Evolutionary conservation across 108 stramenopile genomes (phyloP), one percentile per base, ranked within the genome.

Genomic region (Aurantiochytrium sp.): DNA sequence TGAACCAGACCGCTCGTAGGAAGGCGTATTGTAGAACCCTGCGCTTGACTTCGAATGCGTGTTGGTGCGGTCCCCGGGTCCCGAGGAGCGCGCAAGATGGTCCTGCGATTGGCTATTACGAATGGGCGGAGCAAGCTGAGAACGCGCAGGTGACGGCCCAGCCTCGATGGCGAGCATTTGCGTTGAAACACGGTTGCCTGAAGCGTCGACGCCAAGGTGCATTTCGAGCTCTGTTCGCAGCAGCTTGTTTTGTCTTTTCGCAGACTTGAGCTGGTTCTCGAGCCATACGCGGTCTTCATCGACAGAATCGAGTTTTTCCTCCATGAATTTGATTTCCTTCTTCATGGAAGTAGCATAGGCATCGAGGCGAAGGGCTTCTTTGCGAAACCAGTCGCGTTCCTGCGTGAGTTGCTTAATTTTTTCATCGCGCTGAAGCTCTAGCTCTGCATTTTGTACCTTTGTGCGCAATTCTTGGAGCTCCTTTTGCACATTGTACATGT

Each of bases 401-500:
- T 93, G 92, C 51, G 53, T 87, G 18, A 90, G 60, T 4, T 43
- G 44, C 59, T 91, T 59, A 43, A 93, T 90, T 60, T 92, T 92
- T 58, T 92, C 91, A 53, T 93, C 93, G 49, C 90, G 73, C 88
- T 92, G 90, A 21, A 88, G 88, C 6, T 42, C 59, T 12, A 72
- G 69, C 64, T 91, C 91, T 18, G 91, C 93, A 19, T 90, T 92
- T 8, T 90, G 89, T 8, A 92, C 93, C 47, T 91, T 89, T 23
- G 58, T 87, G 4, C 90, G 60, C 23, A 93, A 89, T 16, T 88
- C 59, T 57, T 92, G 91, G 5, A 94, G 90, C 91, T 94, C 93
- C 44, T 92, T 90, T 58, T 94, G 93, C 57, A 94, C 93, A 43
- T 58, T 92, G 83, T 92, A 94, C 93, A 93, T 93, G 92, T 94